Evolutionary conservation across 306 rosid species (phyloP), one percentile per base, ranked within the genome.

Genomic region (Vigna radiata): DNA sequence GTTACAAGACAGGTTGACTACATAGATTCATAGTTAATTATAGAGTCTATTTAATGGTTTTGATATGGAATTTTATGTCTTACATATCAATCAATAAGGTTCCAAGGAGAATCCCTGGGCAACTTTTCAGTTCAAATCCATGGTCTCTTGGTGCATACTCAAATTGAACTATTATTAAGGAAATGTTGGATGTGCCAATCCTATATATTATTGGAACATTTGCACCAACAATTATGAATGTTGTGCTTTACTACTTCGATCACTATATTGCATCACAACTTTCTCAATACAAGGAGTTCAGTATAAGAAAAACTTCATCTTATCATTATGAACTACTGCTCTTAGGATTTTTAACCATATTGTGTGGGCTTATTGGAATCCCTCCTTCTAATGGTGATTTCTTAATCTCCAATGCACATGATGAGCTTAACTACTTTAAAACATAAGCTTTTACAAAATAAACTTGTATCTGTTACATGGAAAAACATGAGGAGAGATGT

Each of bases 371-470:
- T 58, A 85, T 94, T 48, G 98, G 98, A 79, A 86, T 94, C 73
- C 98, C 98, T 81, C 98, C 97, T 64, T 83, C 98, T 36, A 94
- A 94, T 52, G 98, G 98, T 13, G 98, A 94, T 94, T 78, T 97
- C 98, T 49, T 97, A 94, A 82, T 94, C 98, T 89, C 97, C 98
- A 1, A 94, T 94, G 98, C 98, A 94, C 83, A 94, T 97, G 3
- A 94, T 91, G 85, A 91, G 96, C 89, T 84, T 91, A 81, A 96
- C 96, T 85, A 91, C 97, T 77, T 91, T 94, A 17, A 94, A 90
- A 87, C 96, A 94, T 79, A 97, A 87, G 90, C 90, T 94, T 36
- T 70, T 91, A 83, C 86, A 93, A 80, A 88, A 87, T 78, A 90
- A 91, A 87, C 90, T 94, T 78, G 97, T 89, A 61, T 82, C 81